Evolutionary conservation across 768 basidiomycete genomes (phyloP), one percentile per base, ranked within the genome.

Genomic region (Lactarius sp.): DNA sequence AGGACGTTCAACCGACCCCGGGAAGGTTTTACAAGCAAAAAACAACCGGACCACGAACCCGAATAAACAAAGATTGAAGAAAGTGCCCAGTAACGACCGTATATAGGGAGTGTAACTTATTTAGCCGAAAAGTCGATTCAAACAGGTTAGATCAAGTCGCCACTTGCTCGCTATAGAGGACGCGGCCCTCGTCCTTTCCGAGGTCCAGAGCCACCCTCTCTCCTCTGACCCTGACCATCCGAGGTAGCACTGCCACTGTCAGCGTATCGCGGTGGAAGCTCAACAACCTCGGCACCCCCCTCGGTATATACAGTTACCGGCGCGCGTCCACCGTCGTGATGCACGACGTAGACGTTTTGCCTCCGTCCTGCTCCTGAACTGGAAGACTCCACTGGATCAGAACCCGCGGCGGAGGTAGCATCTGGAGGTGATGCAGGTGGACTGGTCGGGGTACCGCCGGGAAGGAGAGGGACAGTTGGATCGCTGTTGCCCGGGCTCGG

Each of bases 241-340:
- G 47, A 46, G 13, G 47, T 9, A n/a, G 22, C 34, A 47, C 56
- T 39, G 12, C 37, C 22, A 47, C 37, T 51, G 6, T 59, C 72
- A 49, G 59, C 52, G 49, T 85, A 85, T 41, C 78, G 73, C 6
- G 84, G 84, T 7, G 84, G 85, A 10, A 86, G 75, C 72, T 86
- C 85, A 10, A 84, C 81, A 6, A 85, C 80, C 63, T 82, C 76
- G 9, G 82, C 79, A 16, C 83, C 84, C 51, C 80, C 77, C 58
- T 77, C 75, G 58, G 83, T 80, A 66, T 80, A 84, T 20, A 84
- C 81, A 3, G 83, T 83, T 46, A 86, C 81, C 0, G 85, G 85
- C 18, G 83, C 72, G 16, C 78, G 71, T 12, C 83, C 81, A n/a
- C 77, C 78, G 67, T 85, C 84, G 67, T 85, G 84, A 66, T 85